phyloP scores from a whole-genome alignment of 1,139 yeast genomes.

The Geotrichum candidum region DNA sequence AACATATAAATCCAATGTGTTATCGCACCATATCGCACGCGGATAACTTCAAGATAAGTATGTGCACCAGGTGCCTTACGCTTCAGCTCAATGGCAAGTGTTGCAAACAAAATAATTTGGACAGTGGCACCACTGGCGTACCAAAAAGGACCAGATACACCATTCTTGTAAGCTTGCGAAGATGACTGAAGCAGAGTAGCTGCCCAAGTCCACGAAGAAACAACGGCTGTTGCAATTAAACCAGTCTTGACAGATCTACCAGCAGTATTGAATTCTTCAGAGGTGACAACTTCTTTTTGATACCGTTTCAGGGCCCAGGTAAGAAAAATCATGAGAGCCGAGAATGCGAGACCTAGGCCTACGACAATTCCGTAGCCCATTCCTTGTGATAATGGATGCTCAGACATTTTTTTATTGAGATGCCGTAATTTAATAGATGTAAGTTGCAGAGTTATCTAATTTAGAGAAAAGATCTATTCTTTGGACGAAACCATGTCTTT shows the following conservation, averaged over 20 bases:
- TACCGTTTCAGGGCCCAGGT: conserved; percentile 67
- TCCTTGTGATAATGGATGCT: conserved; percentile 51
- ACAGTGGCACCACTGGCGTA: conserved; percentile 76
- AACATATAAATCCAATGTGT: conserved; percentile 67
- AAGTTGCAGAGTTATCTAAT: too few species aligned
- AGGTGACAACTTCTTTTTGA: conserved; percentile 74
- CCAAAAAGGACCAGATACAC: conserved; percentile 68
- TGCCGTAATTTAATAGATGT: neutral
- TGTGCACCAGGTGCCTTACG: conserved; percentile 71
- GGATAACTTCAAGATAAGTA: conserved; percentile 66
- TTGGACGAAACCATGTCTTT: neutral
- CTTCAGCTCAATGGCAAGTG: conserved; percentile 68
- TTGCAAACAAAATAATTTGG: conserved; percentile 66
- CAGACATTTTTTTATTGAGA: neutral
- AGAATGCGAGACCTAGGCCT: conserved; percentile 79
- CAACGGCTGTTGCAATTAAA: conserved; percentile 79
- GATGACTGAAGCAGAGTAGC: conserved; percentile 75
- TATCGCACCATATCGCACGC: conserved; percentile 59
- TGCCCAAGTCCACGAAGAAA: conserved; percentile 93
- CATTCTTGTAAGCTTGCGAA: conserved; percentile 71
- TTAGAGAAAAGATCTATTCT: neutral
- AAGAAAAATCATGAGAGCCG: conserved; percentile 69
- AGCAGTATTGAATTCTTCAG: conserved; percentile 86
- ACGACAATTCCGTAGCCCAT: conserved; percentile 93
- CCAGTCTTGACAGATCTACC: conserved; percentile 79